These are phyloP conservation scores for Russula dissimulans DNA, from an alignment of 768 basidiomycete species.

Conservation along the genomic window DNA sequence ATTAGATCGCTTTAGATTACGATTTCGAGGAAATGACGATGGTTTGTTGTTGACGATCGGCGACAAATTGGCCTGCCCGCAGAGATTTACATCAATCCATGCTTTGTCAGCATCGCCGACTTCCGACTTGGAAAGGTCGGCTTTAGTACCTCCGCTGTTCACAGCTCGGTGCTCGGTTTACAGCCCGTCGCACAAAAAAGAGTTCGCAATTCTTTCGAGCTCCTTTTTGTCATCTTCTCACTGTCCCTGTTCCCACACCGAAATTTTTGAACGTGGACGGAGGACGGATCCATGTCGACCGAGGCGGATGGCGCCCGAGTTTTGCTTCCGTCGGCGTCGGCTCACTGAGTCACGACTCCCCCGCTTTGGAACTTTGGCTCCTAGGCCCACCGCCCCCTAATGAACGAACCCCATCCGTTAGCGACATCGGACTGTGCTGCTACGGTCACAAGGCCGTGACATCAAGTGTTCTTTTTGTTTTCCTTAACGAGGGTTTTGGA, in stretches of 20 bases:
- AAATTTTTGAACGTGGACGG: no score
- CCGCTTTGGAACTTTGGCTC: neutral
- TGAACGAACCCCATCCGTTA: no score
- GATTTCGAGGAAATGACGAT: neutral
- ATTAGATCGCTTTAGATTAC: neutral
- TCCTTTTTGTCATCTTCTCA: no score
- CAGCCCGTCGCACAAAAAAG: no score
- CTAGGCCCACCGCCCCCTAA: neutral
- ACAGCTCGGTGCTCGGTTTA: no score
- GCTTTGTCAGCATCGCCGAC: constrained; percentile 4
- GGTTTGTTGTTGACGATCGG: neutral
- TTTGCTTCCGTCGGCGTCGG: neutral
- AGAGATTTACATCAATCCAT: neutral
- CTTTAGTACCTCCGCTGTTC: no score
- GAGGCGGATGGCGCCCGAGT: neutral
- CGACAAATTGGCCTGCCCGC: no score
- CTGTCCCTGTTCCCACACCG: no score
- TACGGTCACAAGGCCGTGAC: neutral
- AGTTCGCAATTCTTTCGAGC: no score
- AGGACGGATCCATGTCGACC: no score
- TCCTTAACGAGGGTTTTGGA: neutral
- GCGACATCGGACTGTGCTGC: no score
- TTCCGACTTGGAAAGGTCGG: no score
- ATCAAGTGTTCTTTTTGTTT: neutral
- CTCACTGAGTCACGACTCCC: neutral